These are phyloP conservation scores for Emergomyces orientalis DNA, from an alignment of 2,329 filamentous ascomycete species.

Conservation along the genomic window DNA sequence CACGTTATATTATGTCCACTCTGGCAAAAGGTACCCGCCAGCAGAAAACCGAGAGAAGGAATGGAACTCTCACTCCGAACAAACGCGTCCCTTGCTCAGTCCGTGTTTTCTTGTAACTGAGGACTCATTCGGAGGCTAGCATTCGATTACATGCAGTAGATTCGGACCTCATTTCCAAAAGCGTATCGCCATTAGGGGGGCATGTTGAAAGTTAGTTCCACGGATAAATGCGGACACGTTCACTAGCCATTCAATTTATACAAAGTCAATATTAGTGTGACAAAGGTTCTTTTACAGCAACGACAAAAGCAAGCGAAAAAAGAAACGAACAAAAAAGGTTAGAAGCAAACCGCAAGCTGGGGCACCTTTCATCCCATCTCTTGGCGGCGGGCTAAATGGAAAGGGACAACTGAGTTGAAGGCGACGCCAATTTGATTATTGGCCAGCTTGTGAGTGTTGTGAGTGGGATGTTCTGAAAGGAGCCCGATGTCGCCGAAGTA, in stretches of 20 bases:
- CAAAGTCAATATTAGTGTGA: neutral
- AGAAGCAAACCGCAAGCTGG: neutral
- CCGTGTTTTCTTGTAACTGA: neutral
- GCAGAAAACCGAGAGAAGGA: neutral
- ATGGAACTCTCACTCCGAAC: neutral
- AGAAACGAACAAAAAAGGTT: neutral
- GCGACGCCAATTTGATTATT: neutral
- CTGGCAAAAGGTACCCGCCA: neutral
- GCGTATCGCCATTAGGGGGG: neutral
- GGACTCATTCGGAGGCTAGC: neutral
- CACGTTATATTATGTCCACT: neutral
- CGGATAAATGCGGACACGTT: neutral
- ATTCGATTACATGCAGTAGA: neutral
- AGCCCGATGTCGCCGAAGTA: neutral
- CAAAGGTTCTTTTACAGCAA: neutral
- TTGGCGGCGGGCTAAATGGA: neutral
- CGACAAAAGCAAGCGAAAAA: neutral
- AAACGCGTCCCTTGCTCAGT: neutral
- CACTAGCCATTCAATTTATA: neutral
- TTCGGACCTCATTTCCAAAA: neutral
- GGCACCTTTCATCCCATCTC: neutral
- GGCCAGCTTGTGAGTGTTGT: neutral
- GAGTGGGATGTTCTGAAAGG: neutral
- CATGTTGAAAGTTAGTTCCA: neutral
- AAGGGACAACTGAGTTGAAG: neutral